A percentile compares a stretch with the other conserved stretches of the same genome.
phyloP scores from a whole-genome alignment of 768 basidiomycete species.

The Termitomyces sp. region DNA sequence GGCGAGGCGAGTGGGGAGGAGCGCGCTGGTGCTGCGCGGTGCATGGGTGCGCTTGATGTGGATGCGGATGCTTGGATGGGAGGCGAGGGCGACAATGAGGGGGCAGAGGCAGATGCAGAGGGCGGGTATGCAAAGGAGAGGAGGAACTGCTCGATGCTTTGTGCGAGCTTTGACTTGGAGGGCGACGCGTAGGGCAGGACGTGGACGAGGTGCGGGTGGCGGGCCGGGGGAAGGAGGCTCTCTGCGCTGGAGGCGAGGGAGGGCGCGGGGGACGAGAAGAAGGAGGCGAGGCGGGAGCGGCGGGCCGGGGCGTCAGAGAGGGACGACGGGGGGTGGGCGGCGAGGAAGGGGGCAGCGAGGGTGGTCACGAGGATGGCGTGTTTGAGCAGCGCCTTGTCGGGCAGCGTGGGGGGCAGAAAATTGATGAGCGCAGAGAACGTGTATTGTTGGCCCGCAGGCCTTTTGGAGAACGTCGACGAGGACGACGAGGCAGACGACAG shows the following conservation, averaged over 20 bases:
- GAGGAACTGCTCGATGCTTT: conserved; percentile 37
- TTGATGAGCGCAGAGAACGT: conserved; percentile 43
- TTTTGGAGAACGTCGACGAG: not conserved
- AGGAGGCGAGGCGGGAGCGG: conserved; percentile 11
- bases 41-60: not conserved
- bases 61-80: not conserved
- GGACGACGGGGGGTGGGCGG: conserved; percentile 9
- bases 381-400: conserved; percentile 42
- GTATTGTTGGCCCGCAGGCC: conserved; percentile 11
- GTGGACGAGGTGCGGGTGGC: conserved; percentile 18
- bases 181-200: conserved; percentile 21
- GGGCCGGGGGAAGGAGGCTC: not conserved
- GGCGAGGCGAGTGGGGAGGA: not conserved
- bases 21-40: not conserved
- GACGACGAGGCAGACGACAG: not conserved
- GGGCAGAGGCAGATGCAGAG: conserved; percentile 4
- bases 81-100: not conserved
- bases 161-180: conserved; percentile 30
- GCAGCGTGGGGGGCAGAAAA: conserved; percentile 35
- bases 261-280: conserved; percentile 2
- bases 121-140: conserved; percentile 32
- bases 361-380: conserved; percentile 43
- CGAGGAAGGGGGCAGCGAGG: conserved; percentile 34
- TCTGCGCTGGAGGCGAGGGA: conserved; percentile 5
- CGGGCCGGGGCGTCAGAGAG: not conserved